Evolutionary conservation across 2,329 filamentous ascomycete genomes (phyloP), one percentile per base, ranked within the genome.

Genomic region (Lizonia empirigonia): DNA sequence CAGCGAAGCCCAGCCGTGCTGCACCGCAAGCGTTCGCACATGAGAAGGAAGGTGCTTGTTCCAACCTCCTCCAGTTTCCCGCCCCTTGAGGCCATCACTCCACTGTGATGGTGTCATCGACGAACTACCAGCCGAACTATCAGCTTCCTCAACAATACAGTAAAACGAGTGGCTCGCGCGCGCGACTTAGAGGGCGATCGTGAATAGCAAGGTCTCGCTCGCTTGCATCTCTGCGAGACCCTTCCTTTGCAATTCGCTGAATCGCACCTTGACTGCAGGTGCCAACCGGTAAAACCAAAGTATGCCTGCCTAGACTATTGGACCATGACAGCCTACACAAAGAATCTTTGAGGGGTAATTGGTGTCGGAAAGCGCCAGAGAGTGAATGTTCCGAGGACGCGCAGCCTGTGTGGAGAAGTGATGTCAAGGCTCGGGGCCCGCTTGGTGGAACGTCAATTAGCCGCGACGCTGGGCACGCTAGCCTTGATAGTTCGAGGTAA

Each of bases 391-490:
- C 26, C 24, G 33, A 47, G 42, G 49, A 47, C 49, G 49, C 49
- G 49, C 38, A 52, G 42, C 47, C 32, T 39, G 26, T 27, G 36
- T 37, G 41, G 36, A 47, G 49, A 19, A 33, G 46, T 54, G 51
- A 54, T 54, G 51, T 54, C 51, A 54, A 48, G 41, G 50, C 41
- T 38, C 38, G 44, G 33, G 23, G 24, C 37, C 20, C 40, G 27
- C 15, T n/a, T n/a, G 15, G 48, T 46, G 48, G 36, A 8, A 47
- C 42, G 32, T 52, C 42, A 38, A 47, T 52, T 52, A 52, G 49
- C 42, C 49, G 49, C 49, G 42, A 41, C 16, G 9, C 49, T 41
- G 32, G 49, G 41, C 44, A 33, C 37, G 33, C 42, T 52, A 42
- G 38, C 41, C 30, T 18, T 6, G 2, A 12, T 46, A 30, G 42